Base-by-base conservation (phyloP, 208 protist genomes). In the Angomonas deanei region DNA sequence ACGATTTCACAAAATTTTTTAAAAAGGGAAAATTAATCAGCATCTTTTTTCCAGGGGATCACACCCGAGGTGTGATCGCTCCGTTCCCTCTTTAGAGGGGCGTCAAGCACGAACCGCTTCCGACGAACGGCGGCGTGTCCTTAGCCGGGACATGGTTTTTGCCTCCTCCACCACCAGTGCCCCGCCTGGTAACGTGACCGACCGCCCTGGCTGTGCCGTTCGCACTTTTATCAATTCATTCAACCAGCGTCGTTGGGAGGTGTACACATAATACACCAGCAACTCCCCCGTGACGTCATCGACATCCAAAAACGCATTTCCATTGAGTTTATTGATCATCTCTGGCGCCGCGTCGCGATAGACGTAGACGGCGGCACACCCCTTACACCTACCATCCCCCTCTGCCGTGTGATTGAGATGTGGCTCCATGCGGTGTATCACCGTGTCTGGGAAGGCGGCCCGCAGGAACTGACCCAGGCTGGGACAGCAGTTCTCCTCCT, bases 261-360 rank as follows among this genome's bases (percentile, higher is more conserved):
- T 6, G 72, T 86, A 88, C 1, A 88, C 84, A 60, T 91, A 91
- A 63, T 88, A 69, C 11, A 68, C 79, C 6, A 74, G 47, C 42
- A 76, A 23, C 52, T 64, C 53, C 21, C 66, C 61, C n/a, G 56
- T 76, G 24, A 11, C 57, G 15, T 55, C 53, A 34, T 80, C 49
- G 23, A 75, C 61, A 53, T 92, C 82, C 48, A 89, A 86, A 61
- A 84, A 91, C 19, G 83, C 82, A 61, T 86, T 87, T 28, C 64
- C 64, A 49, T 92, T 66, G 3, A 92, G 61, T 49, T 77, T 80
- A 3, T 24, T 2, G 2, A 75, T 54, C 32, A 92, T 42, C 46
- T 72, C 68, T 19, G 52, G 42, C 4, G 68, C 79, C 1, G 82
- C 69, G 10, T 72, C 66, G 4, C 60, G 47, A 21, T 42, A n/a